Evolutionary conservation across 768 basidiomycete species (phyloP).

Genomic region (Boletus rubescentipes): DNA sequence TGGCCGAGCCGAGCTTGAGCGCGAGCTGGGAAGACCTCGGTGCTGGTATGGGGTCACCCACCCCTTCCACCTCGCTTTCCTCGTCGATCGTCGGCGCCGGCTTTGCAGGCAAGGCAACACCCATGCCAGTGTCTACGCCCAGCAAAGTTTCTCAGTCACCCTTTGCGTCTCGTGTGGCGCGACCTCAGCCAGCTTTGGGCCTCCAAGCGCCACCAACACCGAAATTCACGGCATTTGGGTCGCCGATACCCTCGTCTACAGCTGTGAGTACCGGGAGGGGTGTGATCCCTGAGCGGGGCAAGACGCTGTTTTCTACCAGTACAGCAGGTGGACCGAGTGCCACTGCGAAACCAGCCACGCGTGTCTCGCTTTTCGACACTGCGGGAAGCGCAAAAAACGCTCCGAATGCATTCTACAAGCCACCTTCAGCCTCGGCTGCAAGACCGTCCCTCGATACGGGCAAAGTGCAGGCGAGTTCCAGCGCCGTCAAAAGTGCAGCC

Average conservation of each 20-base stretch:
- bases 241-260: slow-evolving; percentile 17
- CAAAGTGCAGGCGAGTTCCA: background rate
- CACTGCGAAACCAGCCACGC: slow-evolving; percentile 1
- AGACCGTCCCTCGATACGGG: slow-evolving; percentile 1
- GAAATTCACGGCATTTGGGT: slow-evolving; percentile 29
- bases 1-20: slow-evolving; percentile 41
- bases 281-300: slow-evolving; percentile 18
- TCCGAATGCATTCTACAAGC: slow-evolving; percentile 68
- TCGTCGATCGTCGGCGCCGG: slow-evolving; percentile 3
- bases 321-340: background rate
- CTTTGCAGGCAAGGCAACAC: slow-evolving; percentile 6
- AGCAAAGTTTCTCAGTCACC: slow-evolving; percentile 4
- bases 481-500: background rate
- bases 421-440: slow-evolving; percentile 32
- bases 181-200: background rate
- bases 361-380: slow-evolving; percentile 41
- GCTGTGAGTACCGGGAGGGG: background rate
- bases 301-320: slow-evolving; percentile 14
- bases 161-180: slow-evolving; percentile 5
- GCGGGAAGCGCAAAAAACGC: slow-evolving; percentile 48
- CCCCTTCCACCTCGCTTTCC: slow-evolving; percentile 6
- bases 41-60: slow-evolving; percentile 17
- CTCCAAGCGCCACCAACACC: slow-evolving; percentile 12
- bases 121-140: background rate
- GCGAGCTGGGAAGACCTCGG: slow-evolving; percentile 67